Conservation (phyloP, 1,284 basidiomycete genomes). For the Tilletia indica region DNA sequence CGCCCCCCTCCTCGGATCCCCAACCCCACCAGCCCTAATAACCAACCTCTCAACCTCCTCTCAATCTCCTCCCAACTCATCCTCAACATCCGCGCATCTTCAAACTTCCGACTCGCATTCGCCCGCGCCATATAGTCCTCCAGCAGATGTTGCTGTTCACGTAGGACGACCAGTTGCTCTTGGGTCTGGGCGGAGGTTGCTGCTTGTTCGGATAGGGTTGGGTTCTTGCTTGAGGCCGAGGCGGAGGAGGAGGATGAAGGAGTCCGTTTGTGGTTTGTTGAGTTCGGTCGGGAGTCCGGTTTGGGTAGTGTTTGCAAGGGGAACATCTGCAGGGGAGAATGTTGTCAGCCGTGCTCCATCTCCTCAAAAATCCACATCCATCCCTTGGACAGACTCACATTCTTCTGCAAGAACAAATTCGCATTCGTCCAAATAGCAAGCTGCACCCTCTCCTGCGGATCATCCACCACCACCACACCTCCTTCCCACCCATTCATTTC, state of each 20-base stretch:
- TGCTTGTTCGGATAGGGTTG: slow-evolving; percentile 6
- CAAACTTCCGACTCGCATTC: slow-evolving; percentile 43
- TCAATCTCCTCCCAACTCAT: slow-evolving; percentile 45
- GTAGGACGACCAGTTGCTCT: slow-evolving; percentile 41
- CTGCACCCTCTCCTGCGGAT: slow-evolving; percentile 78
- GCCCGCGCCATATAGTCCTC: slow-evolving; percentile 43
- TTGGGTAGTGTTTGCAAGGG: slow-evolving; percentile 65
- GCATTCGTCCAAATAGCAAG: slow-evolving; percentile 75
- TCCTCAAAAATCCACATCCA: background rate
- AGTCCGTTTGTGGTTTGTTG: slow-evolving; percentile 15
- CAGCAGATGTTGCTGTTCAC: slow-evolving; percentile 47
- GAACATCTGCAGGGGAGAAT: slow-evolving; percentile 46
- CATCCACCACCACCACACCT: slow-evolving; percentile 23
- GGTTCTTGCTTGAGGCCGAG: slow-evolving; percentile 21
- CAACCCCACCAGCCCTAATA: background rate
- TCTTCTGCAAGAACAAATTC: slow-evolving; percentile 77
- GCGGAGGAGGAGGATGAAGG: slow-evolving; percentile 21
- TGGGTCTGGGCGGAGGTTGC: slow-evolving; percentile 25
- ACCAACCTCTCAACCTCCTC: slow-evolving; percentile 33
- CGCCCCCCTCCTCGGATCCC: slow-evolving; percentile 19
- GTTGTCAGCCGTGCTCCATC: slow-evolving; percentile 61
- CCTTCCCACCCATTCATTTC: slow-evolving; percentile 9
- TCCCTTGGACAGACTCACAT: slow-evolving; percentile 65
- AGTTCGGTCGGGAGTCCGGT: slow-evolving; percentile 53
- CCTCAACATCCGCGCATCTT: slow-evolving; percentile 44